Conservation (phyloP, 108 stramenopile genomes). For the Pelagomonas calceolata region DNA sequence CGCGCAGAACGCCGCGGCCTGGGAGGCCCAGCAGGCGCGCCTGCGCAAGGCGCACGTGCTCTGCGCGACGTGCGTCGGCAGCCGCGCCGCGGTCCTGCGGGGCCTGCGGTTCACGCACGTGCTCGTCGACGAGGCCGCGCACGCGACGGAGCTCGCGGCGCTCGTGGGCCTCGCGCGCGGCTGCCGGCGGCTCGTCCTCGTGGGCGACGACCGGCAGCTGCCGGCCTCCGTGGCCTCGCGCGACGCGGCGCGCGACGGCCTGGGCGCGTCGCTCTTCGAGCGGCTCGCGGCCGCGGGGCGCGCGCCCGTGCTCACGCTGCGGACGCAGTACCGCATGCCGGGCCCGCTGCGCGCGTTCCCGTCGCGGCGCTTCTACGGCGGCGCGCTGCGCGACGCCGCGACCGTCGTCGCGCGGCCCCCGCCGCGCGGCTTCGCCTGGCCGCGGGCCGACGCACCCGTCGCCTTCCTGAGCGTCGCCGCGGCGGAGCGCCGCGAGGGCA, state of each 20-base stretch:
- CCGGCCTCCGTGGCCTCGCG: constrained; percentile 74
- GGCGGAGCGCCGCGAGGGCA: constrained; percentile 73
- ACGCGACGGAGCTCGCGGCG: constrained; percentile 78
- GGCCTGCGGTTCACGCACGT: constrained; percentile 72
- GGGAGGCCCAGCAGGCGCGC: constrained; percentile 62
- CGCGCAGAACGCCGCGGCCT: constrained; percentile 55
- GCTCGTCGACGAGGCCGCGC: constrained; percentile 85
- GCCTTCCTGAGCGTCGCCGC: constrained; percentile 63
- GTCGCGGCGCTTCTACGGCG: constrained; percentile 73
- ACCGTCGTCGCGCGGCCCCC: constrained; percentile 17
- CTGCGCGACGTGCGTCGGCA: constrained; percentile 86
- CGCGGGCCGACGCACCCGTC: constrained; percentile 73
- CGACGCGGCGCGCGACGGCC: constrained; percentile 55
- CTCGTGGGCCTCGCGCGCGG: constrained; percentile 78
- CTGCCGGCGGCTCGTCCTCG: constrained; percentile 81
- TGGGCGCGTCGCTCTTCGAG: constrained; percentile 72
- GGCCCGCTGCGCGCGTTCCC: constrained; percentile 84
- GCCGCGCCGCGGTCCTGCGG: constrained; percentile 65
- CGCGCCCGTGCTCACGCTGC: constrained; percentile 67
- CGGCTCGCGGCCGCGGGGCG: constrained; percentile 47
- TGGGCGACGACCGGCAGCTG: constrained; percentile 93
- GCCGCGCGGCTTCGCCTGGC: constrained; percentile 76
- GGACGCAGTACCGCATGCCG: constrained; percentile 90
- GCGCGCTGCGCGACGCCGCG: constrained; percentile 36
- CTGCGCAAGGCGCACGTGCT: constrained; percentile 78